These are phyloP conservation scores for Truncatella angustata DNA, from an alignment of 2,329 filamentous ascomycete genomes.

Conservation along the genomic window DNA sequence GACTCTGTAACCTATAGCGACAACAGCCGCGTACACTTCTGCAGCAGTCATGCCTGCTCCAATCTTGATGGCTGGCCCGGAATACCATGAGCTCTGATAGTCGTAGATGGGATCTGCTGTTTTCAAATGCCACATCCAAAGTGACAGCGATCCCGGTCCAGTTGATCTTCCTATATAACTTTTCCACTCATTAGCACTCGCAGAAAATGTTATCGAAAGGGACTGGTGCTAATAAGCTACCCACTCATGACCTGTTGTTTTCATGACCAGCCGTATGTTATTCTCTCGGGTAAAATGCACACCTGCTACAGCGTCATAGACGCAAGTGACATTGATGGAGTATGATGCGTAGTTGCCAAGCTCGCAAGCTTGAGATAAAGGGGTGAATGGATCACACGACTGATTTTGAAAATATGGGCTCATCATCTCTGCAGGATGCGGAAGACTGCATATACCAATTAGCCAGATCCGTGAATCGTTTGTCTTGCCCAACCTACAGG, in stretches of 20 bases:
- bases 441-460: neutral
- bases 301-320: conserved; percentile 16
- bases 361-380: conserved; percentile 34
- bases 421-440: conserved; percentile 10
- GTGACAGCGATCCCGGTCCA: conserved; percentile 44
- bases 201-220: neutral
- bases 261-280: conserved; percentile 17
- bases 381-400: conserved; percentile 27
- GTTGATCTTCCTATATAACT: conserved; percentile 31
- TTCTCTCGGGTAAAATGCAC: conserved; percentile 18
- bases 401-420: conserved; percentile 29
- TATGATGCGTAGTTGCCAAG: conserved; percentile 34
- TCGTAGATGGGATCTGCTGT: conserved; percentile 26
- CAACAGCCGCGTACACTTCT: conserved; percentile 39
- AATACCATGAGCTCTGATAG: conserved; percentile 28
- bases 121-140: conserved; percentile 49
- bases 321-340: conserved; percentile 23
- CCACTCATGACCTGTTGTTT: conserved; percentile 40
- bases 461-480: neutral
- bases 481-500: too few species aligned
- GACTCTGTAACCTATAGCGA: conserved; percentile 35
- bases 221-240: neutral
- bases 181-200: neutral
- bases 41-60: conserved; percentile 46
- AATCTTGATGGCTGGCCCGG: conserved; percentile 45